Base-by-base conservation (phyloP, 192 early-diverging fungal genomes). In the Kappamyces sp. region DNA sequence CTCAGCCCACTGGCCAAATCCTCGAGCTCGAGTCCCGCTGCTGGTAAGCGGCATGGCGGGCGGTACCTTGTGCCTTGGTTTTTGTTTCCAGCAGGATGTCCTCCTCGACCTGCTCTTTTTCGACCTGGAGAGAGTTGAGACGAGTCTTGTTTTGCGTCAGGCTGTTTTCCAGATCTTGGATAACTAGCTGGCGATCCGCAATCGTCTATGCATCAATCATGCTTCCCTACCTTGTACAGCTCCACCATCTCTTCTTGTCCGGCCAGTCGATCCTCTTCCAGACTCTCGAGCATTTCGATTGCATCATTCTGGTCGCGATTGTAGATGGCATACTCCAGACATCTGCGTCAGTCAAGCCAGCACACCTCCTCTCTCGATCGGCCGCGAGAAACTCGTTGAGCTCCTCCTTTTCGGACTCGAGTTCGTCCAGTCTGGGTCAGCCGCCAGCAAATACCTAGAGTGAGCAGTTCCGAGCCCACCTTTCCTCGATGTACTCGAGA, bases 381-480 rank as follows among this genome's bases (percentile, higher is more conserved):
- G 87, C 72, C 7, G 84, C 74, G 53, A 94, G 92, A 67, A 87
- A 99, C 65, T 91, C 73, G 61, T 86, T 83, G 40, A 99, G 67
- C 68, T 99, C 93, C 31, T 90, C 86, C 59, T 97, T 97, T 66
- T 99, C 96, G 31, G 86, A 79, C 55, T 99, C 91, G 12, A 99
- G 81, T 65, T 97, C 92, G 5, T 72, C 71, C 44, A 99, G 66
- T 35, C n/a, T n/a, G n/a, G n/a, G n/a, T n/a, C n/a, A n/a, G n/a
- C n/a, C n/a, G n/a, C n/a, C n/a, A n/a, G n/a, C n/a, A n/a, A n/a
- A n/a, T n/a, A n/a, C n/a, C n/a, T n/a, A n/a, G n/a, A n/a, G n/a
- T n/a, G n/a, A n/a, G n/a, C n/a, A n/a, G n/a, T n/a, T n/a, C n/a
- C n/a, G n/a, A n/a, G n/a, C n/a, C n/a, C n/a, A n/a, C n/a, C 94